These are phyloP conservation scores for Rhododendron simsii DNA, from an alignment of 148 eudicot species.

Conservation along the genomic window DNA sequence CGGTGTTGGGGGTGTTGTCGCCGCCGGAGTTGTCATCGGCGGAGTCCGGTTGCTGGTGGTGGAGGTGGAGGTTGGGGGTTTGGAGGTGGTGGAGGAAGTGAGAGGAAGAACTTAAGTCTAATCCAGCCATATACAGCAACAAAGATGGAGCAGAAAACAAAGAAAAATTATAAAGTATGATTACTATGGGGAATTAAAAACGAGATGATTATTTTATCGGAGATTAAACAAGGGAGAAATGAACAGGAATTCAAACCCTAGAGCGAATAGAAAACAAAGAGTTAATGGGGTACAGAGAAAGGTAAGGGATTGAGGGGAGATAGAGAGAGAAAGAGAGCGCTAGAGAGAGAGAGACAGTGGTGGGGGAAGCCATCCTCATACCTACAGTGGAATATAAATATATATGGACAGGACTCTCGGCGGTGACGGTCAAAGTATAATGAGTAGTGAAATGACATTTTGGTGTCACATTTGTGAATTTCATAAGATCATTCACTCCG, in stretches of 20 bases:
- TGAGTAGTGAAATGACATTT: not conserved
- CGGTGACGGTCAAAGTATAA: not conserved
- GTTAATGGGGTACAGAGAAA: constrained; percentile 18
- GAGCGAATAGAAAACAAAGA: constrained; percentile 31
- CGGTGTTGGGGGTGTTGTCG: constrained; percentile 13
- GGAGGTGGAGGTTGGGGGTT: constrained; percentile 41
- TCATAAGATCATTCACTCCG: not conserved
- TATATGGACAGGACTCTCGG: not conserved
- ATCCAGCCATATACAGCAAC: constrained; percentile 39
- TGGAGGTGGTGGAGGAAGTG: constrained; percentile 40
- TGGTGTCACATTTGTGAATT: not conserved
- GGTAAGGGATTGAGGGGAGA: constrained; percentile 5
- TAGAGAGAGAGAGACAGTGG: not conserved
- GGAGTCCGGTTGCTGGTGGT: constrained; percentile 24
- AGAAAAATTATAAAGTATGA: constrained; percentile 18
- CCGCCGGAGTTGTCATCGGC: constrained; percentile 29
- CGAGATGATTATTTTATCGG: constrained; percentile 13
- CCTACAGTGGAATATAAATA: constrained; percentile 9
- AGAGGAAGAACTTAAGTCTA: constrained; percentile 40
- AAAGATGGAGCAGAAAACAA: constrained; percentile 21
- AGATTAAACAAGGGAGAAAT: constrained; percentile 13
- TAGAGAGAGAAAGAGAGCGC: constrained; percentile 13
- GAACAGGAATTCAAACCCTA: constrained; percentile 16
- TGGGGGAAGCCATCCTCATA: constrained; percentile 15
- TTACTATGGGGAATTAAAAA: constrained; percentile 19